Evolutionary conservation across 371 early-diverging fungal species (phyloP).

Genomic region (Apophysomyces ossiformis): DNA sequence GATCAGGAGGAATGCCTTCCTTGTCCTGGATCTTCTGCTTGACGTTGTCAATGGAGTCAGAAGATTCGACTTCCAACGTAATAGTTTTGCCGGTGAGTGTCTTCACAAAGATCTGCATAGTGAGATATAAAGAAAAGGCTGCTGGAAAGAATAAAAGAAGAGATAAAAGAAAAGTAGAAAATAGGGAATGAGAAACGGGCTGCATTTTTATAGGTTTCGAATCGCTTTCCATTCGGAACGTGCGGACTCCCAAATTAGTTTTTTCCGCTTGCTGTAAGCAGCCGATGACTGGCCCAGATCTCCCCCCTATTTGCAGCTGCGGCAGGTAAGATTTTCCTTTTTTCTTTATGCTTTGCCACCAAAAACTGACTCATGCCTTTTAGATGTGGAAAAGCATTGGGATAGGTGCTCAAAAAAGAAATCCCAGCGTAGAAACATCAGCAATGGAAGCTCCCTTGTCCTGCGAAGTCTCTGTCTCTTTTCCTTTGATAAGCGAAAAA

Average conservation of each 20-base stretch:
- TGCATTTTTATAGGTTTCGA: neutral
- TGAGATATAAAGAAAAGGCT: neutral
- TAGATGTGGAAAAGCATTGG: too few relatives aligned
- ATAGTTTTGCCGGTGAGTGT: constrained; percentile 84
- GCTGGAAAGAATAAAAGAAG: neutral
- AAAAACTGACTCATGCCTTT: too few relatives aligned
- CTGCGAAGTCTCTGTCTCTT: neutral
- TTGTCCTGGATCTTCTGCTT: constrained; percentile 96
- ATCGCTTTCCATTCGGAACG: neutral
- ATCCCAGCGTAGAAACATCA: too few relatives aligned
- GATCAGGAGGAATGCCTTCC: constrained; percentile 98
- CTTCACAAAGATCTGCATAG: constrained; percentile 72
- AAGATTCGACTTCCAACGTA: constrained; percentile 84
- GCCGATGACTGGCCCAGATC: neutral
- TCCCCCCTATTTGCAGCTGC: neutral
- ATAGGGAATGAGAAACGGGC: neutral
- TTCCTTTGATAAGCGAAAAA: neutral
- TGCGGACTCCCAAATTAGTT: neutral
- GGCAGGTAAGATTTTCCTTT: too few relatives aligned
- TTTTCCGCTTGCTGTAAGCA: neutral
- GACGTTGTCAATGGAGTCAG: constrained; percentile 91
- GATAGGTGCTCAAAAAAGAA: too few relatives aligned
- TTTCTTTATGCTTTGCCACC: too few relatives aligned
- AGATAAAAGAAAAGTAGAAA: too few relatives aligned
- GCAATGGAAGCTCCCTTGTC: too few relatives aligned